These are phyloP conservation scores for Benincasa hispida DNA, from an alignment of 306 rosid genomes.

Conservation along the genomic window DNA sequence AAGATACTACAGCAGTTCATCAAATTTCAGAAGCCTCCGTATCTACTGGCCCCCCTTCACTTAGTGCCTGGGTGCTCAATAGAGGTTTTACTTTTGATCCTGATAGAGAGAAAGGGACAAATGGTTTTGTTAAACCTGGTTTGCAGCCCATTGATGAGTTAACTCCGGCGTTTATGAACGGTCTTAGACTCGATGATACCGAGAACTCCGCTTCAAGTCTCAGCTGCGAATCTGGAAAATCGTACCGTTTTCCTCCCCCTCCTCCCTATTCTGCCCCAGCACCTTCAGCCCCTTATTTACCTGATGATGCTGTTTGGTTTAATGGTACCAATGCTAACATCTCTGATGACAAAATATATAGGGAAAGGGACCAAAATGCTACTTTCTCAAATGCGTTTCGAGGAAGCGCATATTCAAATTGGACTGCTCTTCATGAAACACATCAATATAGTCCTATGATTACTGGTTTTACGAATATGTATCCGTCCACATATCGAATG, in stretches of 20 bases:
- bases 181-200: conserved; percentile 28
- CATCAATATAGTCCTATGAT: conserved; percentile 28
- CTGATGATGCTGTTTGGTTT: conserved; percentile 62
- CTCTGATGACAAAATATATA: conserved; percentile 13
- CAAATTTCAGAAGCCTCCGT: conserved; percentile 30
- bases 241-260: conserved; percentile 25
- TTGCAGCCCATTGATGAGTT: conserved; percentile 57
- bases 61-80: conserved; percentile 81
- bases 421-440: conserved; percentile 33
- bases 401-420: conserved; percentile 28
- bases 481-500: conserved; percentile 48
- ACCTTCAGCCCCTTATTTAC: conserved; percentile 92
- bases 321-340: conserved; percentile 23
- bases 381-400: conserved; percentile 17
- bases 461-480: conserved; percentile 17
- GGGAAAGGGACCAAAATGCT: conserved; percentile 7
- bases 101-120: conserved; percentile 27
- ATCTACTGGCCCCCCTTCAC: conserved; percentile 83
- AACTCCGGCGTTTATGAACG: conserved; percentile 27
- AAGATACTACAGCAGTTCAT: conserved; percentile 29
- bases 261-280: conserved; percentile 44
- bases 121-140: conserved; percentile 24
- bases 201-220: conserved; percentile 16
- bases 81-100: conserved; percentile 19
- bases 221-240: conserved; percentile 15